Evolutionary conservation across 1,139 yeast species (phyloP).

Genomic region (Suhomyces anneliseae): DNA sequence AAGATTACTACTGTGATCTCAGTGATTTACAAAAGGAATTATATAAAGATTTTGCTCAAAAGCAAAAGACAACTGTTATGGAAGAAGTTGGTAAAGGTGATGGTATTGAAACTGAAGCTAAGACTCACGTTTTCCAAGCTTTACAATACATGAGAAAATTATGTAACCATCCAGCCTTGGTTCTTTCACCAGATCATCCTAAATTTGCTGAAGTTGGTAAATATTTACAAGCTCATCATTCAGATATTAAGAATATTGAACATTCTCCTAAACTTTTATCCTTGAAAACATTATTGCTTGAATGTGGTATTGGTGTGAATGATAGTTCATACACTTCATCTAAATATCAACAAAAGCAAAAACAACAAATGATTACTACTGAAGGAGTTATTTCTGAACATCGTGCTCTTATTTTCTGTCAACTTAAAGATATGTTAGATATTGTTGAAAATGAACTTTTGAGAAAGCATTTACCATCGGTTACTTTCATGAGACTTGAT

Average conservation of each 20-base stretch:
- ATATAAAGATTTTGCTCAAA: slow-evolving; percentile 87
- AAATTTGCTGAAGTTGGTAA: slow-evolving; percentile 65
- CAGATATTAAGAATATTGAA: slow-evolving; percentile 66
- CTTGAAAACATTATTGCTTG: slow-evolving; percentile 73
- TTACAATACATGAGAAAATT: slow-evolving; percentile 95
- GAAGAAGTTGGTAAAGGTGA: slow-evolving; percentile 53
- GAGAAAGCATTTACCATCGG: slow-evolving; percentile 82
- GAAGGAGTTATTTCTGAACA: slow-evolving; percentile 91
- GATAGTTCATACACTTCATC: slow-evolving; percentile 44
- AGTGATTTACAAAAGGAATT: slow-evolving; percentile 86
- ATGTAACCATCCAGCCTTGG: slow-evolving; percentile 95
- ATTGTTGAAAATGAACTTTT: slow-evolving; percentile 90
- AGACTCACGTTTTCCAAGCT: slow-evolving; percentile 96
- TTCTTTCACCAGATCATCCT: slow-evolving; percentile 84
- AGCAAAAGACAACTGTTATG: slow-evolving; percentile 73
- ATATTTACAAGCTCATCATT: slow-evolving; percentile 58
- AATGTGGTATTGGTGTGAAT: slow-evolving; percentile 88
- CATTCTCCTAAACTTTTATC: slow-evolving; percentile 92
- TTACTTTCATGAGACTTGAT: slow-evolving; percentile 91
- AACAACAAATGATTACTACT: slow-evolving; percentile 41
- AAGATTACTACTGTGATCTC: slow-evolving; percentile 95
- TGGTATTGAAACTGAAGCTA: slow-evolving; percentile 47
- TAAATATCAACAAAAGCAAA: slow-evolving; percentile 29
- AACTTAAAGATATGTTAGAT: slow-evolving; percentile 95
- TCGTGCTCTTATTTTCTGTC: slow-evolving; percentile 93